These are phyloP conservation scores for Apiotrichum veenhuisii DNA, from an alignment of 1,284 basidiomycete genomes.

Conservation along the genomic window DNA sequence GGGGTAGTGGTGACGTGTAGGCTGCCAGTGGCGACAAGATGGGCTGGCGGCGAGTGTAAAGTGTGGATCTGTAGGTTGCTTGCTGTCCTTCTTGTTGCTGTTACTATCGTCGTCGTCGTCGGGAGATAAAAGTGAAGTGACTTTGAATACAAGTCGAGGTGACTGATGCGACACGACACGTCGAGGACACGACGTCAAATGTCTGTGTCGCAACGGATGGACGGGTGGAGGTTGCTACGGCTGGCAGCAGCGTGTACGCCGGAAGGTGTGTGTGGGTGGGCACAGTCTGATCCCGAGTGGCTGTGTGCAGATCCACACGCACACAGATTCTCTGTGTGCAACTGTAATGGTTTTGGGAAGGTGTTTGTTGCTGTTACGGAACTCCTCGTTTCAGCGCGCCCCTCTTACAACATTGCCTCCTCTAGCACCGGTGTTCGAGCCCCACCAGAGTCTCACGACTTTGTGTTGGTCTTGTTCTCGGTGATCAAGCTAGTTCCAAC, in stretches of 20 bases:
- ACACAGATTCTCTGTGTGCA: background rate
- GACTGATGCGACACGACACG: no score
- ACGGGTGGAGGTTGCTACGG: no score
- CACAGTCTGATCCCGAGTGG: background rate
- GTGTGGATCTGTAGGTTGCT: no score
- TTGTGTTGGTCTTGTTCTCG: conserved; percentile 34
- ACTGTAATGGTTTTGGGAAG: conserved; percentile 47
- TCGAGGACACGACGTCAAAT: no score
- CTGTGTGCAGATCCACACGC: no score
- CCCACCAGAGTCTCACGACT: conserved; percentile 42
- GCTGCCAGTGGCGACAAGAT: background rate
- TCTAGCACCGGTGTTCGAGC: conserved; percentile 48
- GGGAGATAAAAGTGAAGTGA: no score
- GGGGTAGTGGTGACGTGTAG: conserved; percentile 1
- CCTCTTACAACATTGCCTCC: conserved; percentile 35
- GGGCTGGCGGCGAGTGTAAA: background rate
- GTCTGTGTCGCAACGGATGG: no score
- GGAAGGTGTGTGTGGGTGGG: background rate
- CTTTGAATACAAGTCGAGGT: no score
- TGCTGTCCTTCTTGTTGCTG: no score
- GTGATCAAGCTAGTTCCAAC: conserved; percentile 42
- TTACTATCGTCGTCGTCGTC: no score
- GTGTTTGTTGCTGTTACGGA: conserved; percentile 40
- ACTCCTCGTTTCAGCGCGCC: conserved; percentile 44
- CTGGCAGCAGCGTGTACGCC: background rate